Evolutionary conservation across 345 rosid species (phyloP).

Genomic region (Citrus hindsii): DNA sequence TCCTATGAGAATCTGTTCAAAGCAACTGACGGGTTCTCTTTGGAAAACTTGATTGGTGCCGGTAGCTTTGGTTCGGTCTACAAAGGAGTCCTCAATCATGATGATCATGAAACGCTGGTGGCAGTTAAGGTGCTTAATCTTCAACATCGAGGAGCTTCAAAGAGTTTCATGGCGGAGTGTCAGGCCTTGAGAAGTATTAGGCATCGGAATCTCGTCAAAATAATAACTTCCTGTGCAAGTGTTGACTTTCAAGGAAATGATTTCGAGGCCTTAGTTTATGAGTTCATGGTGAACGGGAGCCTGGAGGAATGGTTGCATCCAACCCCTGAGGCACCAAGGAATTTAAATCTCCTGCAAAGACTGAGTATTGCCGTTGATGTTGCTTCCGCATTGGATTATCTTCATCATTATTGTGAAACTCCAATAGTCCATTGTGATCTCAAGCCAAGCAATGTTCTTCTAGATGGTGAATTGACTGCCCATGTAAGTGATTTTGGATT

Average conservation of each 20-base stretch:
- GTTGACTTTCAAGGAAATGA: conserved; percentile 19
- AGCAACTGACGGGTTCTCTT: conserved; percentile 24
- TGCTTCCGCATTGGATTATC: too few relatives aligned
- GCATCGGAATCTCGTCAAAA: conserved; percentile 29
- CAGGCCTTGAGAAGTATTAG: conserved; percentile 19
- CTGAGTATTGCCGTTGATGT: too few relatives aligned
- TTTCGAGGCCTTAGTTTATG: conserved; percentile 31
- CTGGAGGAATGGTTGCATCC: conserved; percentile 19
- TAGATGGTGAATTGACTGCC: too few relatives aligned
- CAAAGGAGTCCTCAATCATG: too few relatives aligned
- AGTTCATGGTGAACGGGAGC: conserved; percentile 12
- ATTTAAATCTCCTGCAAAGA: too few relatives aligned
- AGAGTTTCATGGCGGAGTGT: conserved; percentile 25
- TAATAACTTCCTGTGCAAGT: conserved; percentile 25
- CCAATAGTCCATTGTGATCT: too few relatives aligned
- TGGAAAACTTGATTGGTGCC: conserved; percentile 16
- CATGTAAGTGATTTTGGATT: too few relatives aligned
- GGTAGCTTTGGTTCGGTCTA: conserved; percentile 13
- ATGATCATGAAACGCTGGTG: too few relatives aligned
- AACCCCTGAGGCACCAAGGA: background rate
- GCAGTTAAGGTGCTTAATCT: too few relatives aligned
- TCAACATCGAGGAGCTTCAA: too few relatives aligned
- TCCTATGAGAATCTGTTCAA: conserved; percentile 19
- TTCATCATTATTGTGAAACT: too few relatives aligned
- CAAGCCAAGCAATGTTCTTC: too few relatives aligned